These are phyloP conservation scores for Cladosporium phlei DNA, from an alignment of 2,329 filamentous ascomycete species.

Conservation along the genomic window DNA sequence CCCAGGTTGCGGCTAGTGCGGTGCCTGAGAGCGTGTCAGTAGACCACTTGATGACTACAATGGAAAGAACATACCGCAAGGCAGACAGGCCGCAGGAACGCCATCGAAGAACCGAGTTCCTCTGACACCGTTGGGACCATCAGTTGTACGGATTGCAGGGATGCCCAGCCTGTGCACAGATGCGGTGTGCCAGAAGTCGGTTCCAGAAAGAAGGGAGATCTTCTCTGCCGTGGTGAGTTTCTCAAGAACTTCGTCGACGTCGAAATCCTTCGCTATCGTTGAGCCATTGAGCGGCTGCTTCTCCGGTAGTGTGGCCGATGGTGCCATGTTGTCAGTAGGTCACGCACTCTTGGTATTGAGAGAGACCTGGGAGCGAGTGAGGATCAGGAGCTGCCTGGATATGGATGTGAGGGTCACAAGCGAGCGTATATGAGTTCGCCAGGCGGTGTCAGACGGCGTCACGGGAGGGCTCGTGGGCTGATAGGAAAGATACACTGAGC, in stretches of 20 bases:
- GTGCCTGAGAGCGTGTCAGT: slow-evolving; percentile 7
- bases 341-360: no score
- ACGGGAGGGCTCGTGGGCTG: neutral
- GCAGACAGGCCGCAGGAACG: slow-evolving; percentile 64
- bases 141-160: slow-evolving; percentile 60
- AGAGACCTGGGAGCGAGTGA: neutral
- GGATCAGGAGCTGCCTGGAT: no score
- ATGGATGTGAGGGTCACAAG: neutral
- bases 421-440: slow-evolving; percentile 1
- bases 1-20: slow-evolving; percentile 28
- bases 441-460: neutral
- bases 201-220: slow-evolving; percentile 32
- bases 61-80: slow-evolving; percentile 53
- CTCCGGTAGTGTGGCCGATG: slow-evolving; percentile 4
- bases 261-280: slow-evolving; percentile 20
- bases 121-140: slow-evolving; percentile 66
- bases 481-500: neutral
- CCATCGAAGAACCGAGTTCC: slow-evolving; percentile 66
- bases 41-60: neutral
- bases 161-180: slow-evolving; percentile 56
- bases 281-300: slow-evolving; percentile 6
- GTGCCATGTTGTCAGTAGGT: neutral
- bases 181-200: slow-evolving; percentile 67
- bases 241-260: slow-evolving; percentile 28
- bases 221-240: slow-evolving; percentile 29